These are phyloP conservation scores for Cystobasidiopsis lactophilus DNA, from an alignment of 768 basidiomycete species.

Conservation along the genomic window DNA sequence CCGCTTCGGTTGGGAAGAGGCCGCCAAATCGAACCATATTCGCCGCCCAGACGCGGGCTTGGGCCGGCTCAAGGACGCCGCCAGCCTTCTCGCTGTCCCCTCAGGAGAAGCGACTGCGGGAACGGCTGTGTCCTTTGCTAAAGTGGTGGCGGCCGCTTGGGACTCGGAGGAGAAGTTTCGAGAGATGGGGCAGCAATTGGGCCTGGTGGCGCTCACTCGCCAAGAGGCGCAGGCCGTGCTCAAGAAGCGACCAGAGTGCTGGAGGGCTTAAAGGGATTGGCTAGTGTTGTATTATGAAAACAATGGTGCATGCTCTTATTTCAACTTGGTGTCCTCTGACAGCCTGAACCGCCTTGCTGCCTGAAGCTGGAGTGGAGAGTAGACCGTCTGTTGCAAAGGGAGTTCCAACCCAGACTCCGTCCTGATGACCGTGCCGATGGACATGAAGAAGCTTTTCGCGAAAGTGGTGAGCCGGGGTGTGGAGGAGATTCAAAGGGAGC, in stretches of 20 bases:
- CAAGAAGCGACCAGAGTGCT: conserved; percentile 21
- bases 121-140: conserved; percentile 26
- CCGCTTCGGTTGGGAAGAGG: conserved; percentile 58
- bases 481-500: not conserved
- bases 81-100: conserved; percentile 42
- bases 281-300: too few relatives aligned
- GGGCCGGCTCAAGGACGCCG: conserved; percentile 47
- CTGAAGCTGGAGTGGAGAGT: too few relatives aligned
- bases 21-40: conserved; percentile 24
- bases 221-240: conserved; percentile 31
- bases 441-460: not conserved
- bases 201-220: conserved; percentile 35
- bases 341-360: too few relatives aligned
- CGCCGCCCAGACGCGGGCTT: conserved; percentile 48
- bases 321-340: too few relatives aligned
- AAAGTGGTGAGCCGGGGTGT: not conserved
- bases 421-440: not conserved
- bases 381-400: too few relatives aligned
- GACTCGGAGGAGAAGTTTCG: conserved; percentile 21
- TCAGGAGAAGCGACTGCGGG: conserved; percentile 24
- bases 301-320: too few relatives aligned
- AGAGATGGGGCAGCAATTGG: conserved; percentile 32
- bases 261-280: conserved; percentile 8
- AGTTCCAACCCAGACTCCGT: not conserved
- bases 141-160: conserved; percentile 33